Conservation (phyloP, 1,284 basidiomycete species). For the Schizophyllum amplum region DNA sequence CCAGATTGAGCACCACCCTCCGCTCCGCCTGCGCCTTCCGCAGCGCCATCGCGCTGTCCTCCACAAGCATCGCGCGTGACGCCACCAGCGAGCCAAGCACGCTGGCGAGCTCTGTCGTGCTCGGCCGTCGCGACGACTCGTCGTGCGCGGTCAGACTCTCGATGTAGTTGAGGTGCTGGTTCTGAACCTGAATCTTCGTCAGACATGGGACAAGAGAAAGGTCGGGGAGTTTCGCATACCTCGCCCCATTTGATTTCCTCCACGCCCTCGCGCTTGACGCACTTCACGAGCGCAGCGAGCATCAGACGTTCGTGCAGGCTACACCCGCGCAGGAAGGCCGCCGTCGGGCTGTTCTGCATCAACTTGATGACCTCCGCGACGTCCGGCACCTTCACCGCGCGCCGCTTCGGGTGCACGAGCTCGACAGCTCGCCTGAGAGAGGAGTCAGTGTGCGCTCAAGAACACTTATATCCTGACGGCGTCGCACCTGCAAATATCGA, state of each 20-base stretch:
- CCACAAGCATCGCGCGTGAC: conserved; percentile 63
- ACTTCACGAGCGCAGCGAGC: conserved; percentile 82
- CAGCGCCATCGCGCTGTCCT: conserved; percentile 45
- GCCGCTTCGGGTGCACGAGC: conserved; percentile 46
- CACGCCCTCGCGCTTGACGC: conserved; percentile 78
- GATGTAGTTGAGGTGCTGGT: conserved; percentile 60
- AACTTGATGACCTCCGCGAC: conserved; percentile 78
- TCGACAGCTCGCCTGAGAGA: conserved; percentile 71
- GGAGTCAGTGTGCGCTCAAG: conserved; percentile 1
- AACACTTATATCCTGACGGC: neutral
- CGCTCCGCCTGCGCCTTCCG: conserved; percentile 52
- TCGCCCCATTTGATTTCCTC: conserved; percentile 83
- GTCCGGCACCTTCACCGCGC: conserved; percentile 63
- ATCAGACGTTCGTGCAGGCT: conserved; percentile 85
- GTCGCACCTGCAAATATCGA: conserved; percentile 82
- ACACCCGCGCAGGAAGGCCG: conserved; percentile 72
- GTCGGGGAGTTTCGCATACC: conserved; percentile 30
- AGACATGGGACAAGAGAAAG: conserved; percentile 1
- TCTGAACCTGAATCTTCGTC: conserved; percentile 38
- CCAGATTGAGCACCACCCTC: conserved; percentile 59
- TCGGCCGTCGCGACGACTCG: conserved; percentile 46
- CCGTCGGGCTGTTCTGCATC: conserved; percentile 89
- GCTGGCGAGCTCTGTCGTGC: conserved; percentile 42
- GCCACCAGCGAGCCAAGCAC: conserved; percentile 65
- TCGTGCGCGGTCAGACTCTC: conserved; percentile 43